Evolutionary conservation across 257 asterid genomes (phyloP).

Genomic region (Fraxinus americana): DNA sequence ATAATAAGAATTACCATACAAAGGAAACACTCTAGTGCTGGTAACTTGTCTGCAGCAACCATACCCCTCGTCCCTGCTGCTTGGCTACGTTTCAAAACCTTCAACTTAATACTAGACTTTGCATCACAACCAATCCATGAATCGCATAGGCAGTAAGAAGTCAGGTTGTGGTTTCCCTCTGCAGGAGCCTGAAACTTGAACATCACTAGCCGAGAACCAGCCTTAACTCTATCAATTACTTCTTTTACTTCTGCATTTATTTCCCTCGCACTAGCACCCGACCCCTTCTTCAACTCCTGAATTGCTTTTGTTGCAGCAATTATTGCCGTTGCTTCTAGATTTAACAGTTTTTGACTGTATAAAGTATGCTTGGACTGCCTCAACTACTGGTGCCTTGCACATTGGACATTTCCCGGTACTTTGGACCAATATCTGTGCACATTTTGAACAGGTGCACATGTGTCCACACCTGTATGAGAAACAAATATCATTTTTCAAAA

Average conservation of each 20-base stretch:
- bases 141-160: conserved; percentile 77
- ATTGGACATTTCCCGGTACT: no score
- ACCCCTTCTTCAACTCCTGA: conserved; percentile 84
- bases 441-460: no score
- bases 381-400: no score
- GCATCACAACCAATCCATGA: conserved; percentile 97
- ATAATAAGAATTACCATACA: no score
- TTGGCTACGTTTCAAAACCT: conserved; percentile 72
- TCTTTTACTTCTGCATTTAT: conserved; percentile 71
- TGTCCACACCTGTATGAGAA: no score
- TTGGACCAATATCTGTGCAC: no score
- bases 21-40: conserved; percentile 55
- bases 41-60: conserved; percentile 48
- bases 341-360: no score
- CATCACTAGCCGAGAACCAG: conserved; percentile 62
- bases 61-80: conserved; percentile 43
- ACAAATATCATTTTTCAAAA: no score
- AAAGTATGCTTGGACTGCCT: no score
- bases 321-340: no score
- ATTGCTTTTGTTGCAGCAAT: conserved; percentile 95
- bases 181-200: conserved; percentile 85
- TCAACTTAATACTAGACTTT: conserved; percentile 60
- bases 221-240: conserved; percentile 59
- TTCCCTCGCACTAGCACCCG: conserved; percentile 81
- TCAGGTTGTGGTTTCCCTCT: conserved; percentile 78